These are phyloP conservation scores for Venturiaceae sp. DNA, from an alignment of 2,329 filamentous ascomycete genomes.

Conservation along the genomic window DNA sequence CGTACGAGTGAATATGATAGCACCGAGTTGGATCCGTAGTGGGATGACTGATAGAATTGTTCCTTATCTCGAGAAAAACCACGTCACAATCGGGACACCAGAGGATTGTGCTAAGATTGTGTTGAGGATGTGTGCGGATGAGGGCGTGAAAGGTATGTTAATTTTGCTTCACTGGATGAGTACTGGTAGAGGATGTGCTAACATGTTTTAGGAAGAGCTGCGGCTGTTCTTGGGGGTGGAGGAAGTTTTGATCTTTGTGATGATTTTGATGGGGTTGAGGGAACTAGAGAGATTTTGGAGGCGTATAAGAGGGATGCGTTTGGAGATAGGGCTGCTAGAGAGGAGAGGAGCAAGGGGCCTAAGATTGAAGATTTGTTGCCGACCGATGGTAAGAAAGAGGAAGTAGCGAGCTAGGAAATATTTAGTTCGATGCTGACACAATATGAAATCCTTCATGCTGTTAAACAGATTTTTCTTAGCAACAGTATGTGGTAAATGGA, in stretches of 20 bases:
- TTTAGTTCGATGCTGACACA: no score
- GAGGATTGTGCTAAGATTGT: conserved; percentile 1
- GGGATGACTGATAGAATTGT: background rate
- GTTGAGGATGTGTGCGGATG: conserved; percentile 1
- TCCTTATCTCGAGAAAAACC: background rate
- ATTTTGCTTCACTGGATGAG: background rate
- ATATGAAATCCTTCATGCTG: no score
- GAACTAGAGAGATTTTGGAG: background rate
- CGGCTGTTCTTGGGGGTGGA: background rate
- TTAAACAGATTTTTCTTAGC: no score
- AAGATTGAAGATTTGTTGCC: background rate
- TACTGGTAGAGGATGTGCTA: conserved; percentile 13
- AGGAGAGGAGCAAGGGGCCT: background rate
- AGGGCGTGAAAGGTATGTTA: background rate
- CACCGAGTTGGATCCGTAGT: conserved; percentile 1
- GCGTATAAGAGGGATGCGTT: background rate
- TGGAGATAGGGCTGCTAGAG: background rate
- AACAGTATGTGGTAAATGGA: no score
- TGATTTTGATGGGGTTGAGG: conserved; percentile 1
- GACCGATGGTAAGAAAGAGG: background rate
- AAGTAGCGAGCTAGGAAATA: no score
- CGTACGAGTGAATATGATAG: conserved; percentile 1
- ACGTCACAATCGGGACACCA: background rate
- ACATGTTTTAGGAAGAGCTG: background rate
- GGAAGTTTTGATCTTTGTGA: background rate